Base-by-base conservation (phyloP, 768 basidiomycete genomes). In the Serendipita sp. region DNA sequence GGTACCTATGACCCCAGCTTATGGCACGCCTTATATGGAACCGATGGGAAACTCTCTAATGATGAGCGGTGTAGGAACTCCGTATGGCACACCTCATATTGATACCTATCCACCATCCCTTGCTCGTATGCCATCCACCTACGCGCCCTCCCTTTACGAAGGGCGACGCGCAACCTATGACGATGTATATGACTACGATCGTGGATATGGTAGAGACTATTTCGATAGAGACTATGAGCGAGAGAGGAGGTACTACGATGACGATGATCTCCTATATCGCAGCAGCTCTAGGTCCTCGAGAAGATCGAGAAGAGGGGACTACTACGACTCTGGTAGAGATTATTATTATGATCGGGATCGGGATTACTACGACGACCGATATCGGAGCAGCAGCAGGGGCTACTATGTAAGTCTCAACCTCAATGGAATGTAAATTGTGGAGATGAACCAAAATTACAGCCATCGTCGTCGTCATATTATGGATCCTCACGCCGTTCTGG, bases 401-500 rank as follows among this genome's bases (percentile, higher is more conserved):
- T 60, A 52, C 32, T 52, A 60, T 60, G 56, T 60, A 18, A 60
- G 56, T 60, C 28, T n/a, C 48, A 18, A 51, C n/a, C 48, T 51
- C 48, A 5, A 51, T 8, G 5, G 13, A 41, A 41, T 51, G 8
- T n/a, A n/a, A 7, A 51, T 51, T n/a, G n/a, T 51, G 48, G 48
- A 8, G 48, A 18, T n/a, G 30, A 51, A 18, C 48, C 48, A 51
- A 8, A 41, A 32, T 16, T n/a, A 52, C 32, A 23, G n/a, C 36
- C 10, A 60, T 32, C n/a, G 56, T 30, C 56, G 23, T 60, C 56
- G 4, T 60, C 56, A 23, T 30, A 36, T n/a, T 60, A 60, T 32
- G 23, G n/a, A 4, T 60, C 56, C 11, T 60, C 56, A 8, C 16
- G 56, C 56, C 30, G 56, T 38, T 60, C 56, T 11, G n/a, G 18